These are phyloP conservation scores for Saprolegnia diclina DNA, from an alignment of 352 stramenopile species.

Conservation along the genomic window DNA sequence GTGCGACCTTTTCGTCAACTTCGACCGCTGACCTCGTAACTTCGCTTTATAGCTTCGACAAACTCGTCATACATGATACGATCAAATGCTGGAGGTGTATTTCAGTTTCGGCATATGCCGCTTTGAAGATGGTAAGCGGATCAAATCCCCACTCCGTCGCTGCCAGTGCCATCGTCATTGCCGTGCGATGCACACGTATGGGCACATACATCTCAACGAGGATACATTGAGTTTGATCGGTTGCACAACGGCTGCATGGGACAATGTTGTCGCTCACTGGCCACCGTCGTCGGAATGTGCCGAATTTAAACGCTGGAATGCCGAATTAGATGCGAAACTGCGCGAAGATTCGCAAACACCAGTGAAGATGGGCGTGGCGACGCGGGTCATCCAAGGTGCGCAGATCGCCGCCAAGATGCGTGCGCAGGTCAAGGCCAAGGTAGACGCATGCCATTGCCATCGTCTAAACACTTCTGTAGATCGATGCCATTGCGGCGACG, in stretches of 20 bases:
- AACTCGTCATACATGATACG: not conserved
- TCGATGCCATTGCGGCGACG: not conserved
- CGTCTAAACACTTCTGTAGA: not conserved
- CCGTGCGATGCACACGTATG: too few species aligned
- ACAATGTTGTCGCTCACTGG: not conserved
- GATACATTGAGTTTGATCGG: not conserved
- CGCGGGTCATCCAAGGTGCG: constrained; percentile 38
- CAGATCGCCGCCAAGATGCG: constrained; percentile 50
- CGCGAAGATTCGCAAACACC: not conserved
- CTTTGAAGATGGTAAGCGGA: not conserved
- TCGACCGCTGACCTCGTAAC: not conserved
- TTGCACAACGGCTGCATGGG: not conserved
- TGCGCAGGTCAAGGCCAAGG: constrained; percentile 45
- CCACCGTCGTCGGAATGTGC: not conserved
- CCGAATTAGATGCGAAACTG: not conserved
- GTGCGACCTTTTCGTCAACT: not conserved
- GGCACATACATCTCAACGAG: not conserved
- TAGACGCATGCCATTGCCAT: constrained; percentile 25
- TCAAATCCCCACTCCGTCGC: not conserved
- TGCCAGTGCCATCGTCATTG: not conserved
- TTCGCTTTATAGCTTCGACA: not conserved
- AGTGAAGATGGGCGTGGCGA: not conserved
- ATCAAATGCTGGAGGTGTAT: not conserved
- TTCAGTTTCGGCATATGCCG: not conserved
- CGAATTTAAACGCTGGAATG: not conserved